These are phyloP conservation scores for Suillus fuscotomentosus DNA, from an alignment of 768 basidiomycete genomes.

Conservation along the genomic window DNA sequence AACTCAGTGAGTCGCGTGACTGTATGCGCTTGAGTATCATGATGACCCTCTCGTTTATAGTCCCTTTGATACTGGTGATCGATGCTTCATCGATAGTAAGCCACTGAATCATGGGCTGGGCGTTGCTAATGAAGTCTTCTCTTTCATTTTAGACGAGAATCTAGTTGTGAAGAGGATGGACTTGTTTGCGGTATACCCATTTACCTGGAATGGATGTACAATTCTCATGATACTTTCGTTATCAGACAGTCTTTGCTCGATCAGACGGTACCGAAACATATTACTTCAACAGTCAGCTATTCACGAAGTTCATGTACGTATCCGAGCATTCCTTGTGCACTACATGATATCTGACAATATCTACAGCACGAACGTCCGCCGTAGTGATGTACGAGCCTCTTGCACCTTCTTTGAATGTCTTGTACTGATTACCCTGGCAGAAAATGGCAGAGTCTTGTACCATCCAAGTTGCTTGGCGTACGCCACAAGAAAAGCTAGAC, in stretches of 20 bases:
- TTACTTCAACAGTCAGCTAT: conserved; percentile 78
- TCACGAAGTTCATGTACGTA: conserved; percentile 70
- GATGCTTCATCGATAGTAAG: conserved; percentile 70
- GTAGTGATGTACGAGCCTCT: conserved; percentile 53
- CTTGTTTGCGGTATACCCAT: conserved; percentile 60
- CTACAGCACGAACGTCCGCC: conserved; percentile 64
- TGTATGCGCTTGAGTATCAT: neutral
- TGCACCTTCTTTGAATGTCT: neutral
- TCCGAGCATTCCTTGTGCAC: neutral
- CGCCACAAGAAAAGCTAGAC: conserved; percentile 70
- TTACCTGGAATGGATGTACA: neutral
- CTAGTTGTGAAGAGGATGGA: conserved; percentile 80
- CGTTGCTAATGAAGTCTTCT: neutral
- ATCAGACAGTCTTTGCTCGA: conserved; percentile 66
- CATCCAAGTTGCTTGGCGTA: conserved; percentile 76
- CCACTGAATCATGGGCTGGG: neutral
- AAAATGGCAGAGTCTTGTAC: conserved; percentile 68
- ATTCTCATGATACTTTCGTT: conserved; percentile 1
- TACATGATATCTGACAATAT: conserved; percentile 2
- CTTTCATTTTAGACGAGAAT: conserved; percentile 51
- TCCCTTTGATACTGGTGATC: conserved; percentile 80
- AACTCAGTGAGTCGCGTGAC: conserved; percentile 60
- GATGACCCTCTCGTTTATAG: conserved; percentile 30
- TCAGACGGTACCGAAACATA: conserved; percentile 77
- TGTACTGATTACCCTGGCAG: conserved; percentile 28